Base-by-base conservation (phyloP, 2,329 filamentous ascomycete genomes). In the Aureobasidium musti region DNA sequence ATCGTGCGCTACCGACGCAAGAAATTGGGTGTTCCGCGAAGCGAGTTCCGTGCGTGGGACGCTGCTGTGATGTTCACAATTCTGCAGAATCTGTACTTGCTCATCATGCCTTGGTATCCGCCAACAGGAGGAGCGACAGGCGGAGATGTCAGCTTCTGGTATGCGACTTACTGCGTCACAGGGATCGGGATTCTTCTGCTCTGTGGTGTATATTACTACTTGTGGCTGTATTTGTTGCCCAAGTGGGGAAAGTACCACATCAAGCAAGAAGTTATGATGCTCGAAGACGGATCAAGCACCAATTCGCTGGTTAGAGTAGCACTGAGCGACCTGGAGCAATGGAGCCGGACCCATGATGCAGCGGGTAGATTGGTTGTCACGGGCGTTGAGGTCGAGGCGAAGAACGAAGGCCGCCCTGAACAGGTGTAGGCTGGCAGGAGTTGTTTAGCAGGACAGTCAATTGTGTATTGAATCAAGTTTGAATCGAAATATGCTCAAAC, bases 61-160 rank as follows among this genome's bases (percentile, higher is more conserved):
- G 63, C 82, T 0, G 79, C 83, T 0, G 75, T 91, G 1, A 71
- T 83, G 8, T 89, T 91, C 75, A 86, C 82, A 57, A 82, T 88
- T 53, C 73, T 86, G 0, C 77, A 86, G 0, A 84, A 89, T 61
- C 66, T 87, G 0, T 91, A 86, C 67, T 77, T 90, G 52, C 77
- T 91, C 2, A 81, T 87, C 19, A 89, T 90, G 82, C 89, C 89
- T 0, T 91, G 89, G 89, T 89, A 87, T 70, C 89, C 89, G 1
- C 89, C 89, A 0, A 79, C 80, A 0, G 82, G 79, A 0, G 89
- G 89, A 0, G 78, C 79, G 0, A 82, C 83, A 39, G 85, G 83
- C 0, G 89, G 88, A 0, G 85, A 88, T 66, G 88, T 91, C 1
- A 88, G 84, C 63, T 91, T 92, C 75, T 91, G 86, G 85, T 92